These are phyloP conservation scores for Magnaporthiopsis incrustans DNA, from an alignment of 2,329 filamentous ascomycete species.

Conservation along the genomic window DNA sequence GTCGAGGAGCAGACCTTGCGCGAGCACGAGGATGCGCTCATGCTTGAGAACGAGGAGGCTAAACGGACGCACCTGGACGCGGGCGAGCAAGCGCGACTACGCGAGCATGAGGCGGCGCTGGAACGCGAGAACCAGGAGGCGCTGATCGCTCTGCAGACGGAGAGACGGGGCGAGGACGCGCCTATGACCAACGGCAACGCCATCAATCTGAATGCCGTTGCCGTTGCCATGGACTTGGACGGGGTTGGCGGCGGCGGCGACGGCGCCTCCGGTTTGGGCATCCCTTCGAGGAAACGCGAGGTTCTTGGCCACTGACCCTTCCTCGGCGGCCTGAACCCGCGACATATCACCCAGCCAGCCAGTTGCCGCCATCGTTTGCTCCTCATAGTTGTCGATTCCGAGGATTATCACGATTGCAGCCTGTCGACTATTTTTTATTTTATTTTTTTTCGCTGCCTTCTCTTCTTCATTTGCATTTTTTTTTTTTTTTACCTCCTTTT, in stretches of 20 bases:
- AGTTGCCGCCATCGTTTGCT: neutral
- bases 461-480: neutral
- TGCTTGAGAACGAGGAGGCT: neutral
- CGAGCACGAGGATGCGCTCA: slow-evolving; percentile 42
- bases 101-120: slow-evolving; percentile 25
- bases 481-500: neutral
- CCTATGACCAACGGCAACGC: slow-evolving; percentile 2
- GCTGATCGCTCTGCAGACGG: slow-evolving; percentile 18
- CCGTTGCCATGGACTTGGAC: neutral
- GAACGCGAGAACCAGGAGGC: slow-evolving; percentile 30
- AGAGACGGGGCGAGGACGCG: neutral
- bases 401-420: neutral
- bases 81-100: too few species aligned
- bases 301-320: neutral
- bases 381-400: neutral
- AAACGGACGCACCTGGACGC: too few species aligned
- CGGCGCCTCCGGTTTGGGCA: neutral
- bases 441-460: neutral
- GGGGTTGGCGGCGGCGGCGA: neutral
- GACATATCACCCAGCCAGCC: neutral
- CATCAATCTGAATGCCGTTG: slow-evolving; percentile 1
- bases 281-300: slow-evolving; percentile 1
- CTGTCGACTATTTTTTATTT: neutral
- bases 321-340: too few species aligned
- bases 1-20: slow-evolving; percentile 37